Base-by-base conservation (phyloP, 805 yeast species). In the Metschnikowia vanudenii region DNA sequence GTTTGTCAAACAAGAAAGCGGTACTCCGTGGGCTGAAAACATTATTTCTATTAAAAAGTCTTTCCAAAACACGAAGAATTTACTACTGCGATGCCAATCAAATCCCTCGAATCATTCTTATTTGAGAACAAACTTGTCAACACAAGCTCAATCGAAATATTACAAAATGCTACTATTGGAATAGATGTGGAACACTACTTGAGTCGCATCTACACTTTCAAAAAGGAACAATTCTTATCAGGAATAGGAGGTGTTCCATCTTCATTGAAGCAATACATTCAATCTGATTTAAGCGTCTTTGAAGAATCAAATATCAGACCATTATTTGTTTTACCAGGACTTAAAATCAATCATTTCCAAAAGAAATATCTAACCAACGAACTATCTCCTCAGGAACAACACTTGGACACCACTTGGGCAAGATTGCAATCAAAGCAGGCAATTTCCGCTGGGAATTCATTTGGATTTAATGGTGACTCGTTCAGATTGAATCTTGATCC, bases 231-330 rank as follows among this genome's bases (percentile, higher is more conserved):
- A 40, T 79, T 78, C 50, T 63, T 82, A 34, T 85, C 83, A 41
- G 96, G 94, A 9, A 76, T 85, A 52, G 96, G 96, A 19, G 96
- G 96, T 0, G 76, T 84, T 46, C 96, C 96, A 1, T 63, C 77
- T 39, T 77, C 88, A 3, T 65, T 89, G 51, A 73, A 70, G 46
- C 68, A 68, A 49, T 73, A 74, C 55, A 67, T 88, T 39, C 82
- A 81, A 43, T 64, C 80, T 1, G 95, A 89, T 59, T 67, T 89
- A 42, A 72, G 74, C 37, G 74, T 76, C 2, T 81, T 90, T 60
- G 68, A 74, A 41, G 81, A 80, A 43, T 74, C 74, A 50, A 76
- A 80, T 41, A 79, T 90, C 47, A 84, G 81, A n/a, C 96, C 96
- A 0, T 67, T 89, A 13, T 90, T 88, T 62, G 84, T 90, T 7